A percentile compares a stretch with the other conserved stretches of the same genome.
phyloP scores from a whole-genome alignment of 257 asterid species.

The Solanum sejunctum region DNA sequence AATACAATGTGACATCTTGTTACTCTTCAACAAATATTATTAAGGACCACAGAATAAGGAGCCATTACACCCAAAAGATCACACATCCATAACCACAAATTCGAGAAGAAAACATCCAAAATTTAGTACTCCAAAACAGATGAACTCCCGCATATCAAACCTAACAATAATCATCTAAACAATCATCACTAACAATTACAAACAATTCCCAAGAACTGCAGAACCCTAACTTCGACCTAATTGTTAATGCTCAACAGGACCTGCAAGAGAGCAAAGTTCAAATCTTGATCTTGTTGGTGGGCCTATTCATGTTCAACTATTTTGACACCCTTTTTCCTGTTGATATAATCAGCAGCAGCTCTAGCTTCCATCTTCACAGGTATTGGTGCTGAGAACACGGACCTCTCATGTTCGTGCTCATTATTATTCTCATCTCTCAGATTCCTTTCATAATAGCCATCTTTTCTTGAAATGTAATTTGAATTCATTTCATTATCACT shows the following conservation, averaged over 20 bases:
- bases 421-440: not conserved
- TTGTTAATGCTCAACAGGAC: not conserved
- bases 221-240: not conserved
- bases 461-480: not conserved
- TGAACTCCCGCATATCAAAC: not conserved
- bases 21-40: not conserved
- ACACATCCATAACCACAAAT: not conserved
- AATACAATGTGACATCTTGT: not conserved
- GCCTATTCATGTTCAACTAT: not conserved
- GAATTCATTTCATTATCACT: slow-evolving; percentile 30
- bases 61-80: not conserved
- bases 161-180: not conserved
- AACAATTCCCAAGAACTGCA: not conserved
- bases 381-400: slow-evolving; percentile 37
- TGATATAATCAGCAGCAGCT: slow-evolving; percentile 10
- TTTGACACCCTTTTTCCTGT: slow-evolving; percentile 16
- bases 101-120: not conserved
- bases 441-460: not conserved
- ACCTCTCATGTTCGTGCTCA: slow-evolving; percentile 2
- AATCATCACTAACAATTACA: not conserved
- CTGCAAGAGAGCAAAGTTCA: not conserved
- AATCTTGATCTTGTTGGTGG: not conserved
- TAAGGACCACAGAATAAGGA: not conserved
- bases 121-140: not conserved
- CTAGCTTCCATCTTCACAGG: slow-evolving; percentile 47